phyloP scores from a whole-genome alignment of 108 stramenopile genomes.

The Mediolabrus comicus region DNA sequence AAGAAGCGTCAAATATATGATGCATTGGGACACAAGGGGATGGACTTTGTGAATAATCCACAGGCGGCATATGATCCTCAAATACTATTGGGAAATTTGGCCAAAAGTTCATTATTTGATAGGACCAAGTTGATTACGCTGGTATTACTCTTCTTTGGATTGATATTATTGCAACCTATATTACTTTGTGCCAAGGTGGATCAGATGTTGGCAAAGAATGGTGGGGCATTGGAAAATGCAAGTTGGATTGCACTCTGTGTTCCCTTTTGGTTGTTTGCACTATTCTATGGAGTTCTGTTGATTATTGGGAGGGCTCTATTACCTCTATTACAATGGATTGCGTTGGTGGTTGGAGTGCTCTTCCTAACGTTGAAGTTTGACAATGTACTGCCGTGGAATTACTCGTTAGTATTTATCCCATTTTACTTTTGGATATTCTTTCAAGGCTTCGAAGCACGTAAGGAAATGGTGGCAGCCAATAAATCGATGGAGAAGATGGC shows the following conservation, averaged over 20 bases:
- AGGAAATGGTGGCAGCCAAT: constrained; percentile 27
- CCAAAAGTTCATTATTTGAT: constrained; percentile 47
- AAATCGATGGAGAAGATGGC: constrained; percentile 59
- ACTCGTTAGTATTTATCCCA: constrained; percentile 34
- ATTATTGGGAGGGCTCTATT: constrained; percentile 35
- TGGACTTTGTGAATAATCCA: constrained; percentile 46
- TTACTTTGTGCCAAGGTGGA: constrained; percentile 75
- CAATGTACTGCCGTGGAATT: constrained; percentile 19
- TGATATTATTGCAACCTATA: constrained; percentile 72
- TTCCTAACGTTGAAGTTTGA: constrained; percentile 51
- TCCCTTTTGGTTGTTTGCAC: constrained; percentile 65
- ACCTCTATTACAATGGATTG: constrained; percentile 45
- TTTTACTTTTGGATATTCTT: constrained; percentile 44
- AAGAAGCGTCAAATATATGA: constrained; percentile 66
- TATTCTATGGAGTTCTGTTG: constrained; percentile 33
- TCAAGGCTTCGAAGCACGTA: constrained; percentile 32
- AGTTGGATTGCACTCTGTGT: constrained; percentile 60
- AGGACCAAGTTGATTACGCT: constrained; percentile 62
- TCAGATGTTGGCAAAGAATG: constrained; percentile 50
- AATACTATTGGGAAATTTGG: constrained; percentile 63
- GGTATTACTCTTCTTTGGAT: constrained; percentile 40
- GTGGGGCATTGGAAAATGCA: constrained; percentile 50
- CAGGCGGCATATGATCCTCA: constrained; percentile 52
- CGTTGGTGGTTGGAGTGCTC: constrained; percentile 47
- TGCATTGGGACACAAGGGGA: constrained; percentile 33